A percentile compares a stretch with the other conserved stretches of the same genome.
Evolutionary conservation across 78 protist genomes (phyloP).

Genomic region (Chrysochromulina tobinii): DNA sequence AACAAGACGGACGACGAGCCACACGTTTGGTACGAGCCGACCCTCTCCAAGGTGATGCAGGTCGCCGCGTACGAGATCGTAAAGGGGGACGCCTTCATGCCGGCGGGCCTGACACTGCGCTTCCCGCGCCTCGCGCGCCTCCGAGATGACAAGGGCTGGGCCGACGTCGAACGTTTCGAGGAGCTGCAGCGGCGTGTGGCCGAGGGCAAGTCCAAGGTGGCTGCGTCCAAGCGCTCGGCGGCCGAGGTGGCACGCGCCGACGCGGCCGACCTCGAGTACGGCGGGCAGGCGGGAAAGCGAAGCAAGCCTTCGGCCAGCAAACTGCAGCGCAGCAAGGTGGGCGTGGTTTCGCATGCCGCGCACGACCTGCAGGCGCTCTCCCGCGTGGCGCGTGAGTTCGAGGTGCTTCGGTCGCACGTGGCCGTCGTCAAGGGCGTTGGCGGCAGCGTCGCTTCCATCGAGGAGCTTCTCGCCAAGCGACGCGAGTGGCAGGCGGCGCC

Average conservation of each 20-base stretch:
- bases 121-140: not conserved
- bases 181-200: not conserved
- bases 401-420: no score
- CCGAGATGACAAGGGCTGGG: not conserved
- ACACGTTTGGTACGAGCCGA: not conserved
- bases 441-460: not conserved
- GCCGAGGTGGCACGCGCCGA: not conserved
- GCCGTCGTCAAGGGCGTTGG: not conserved
- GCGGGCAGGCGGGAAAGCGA: not conserved
- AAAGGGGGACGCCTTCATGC: not conserved
- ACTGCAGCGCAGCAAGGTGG: not conserved
- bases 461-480: no score
- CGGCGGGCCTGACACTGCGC: not conserved
- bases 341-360: no score
- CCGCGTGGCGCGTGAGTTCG: no score
- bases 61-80: conserved; percentile 1
- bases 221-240: not conserved
- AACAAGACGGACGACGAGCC: not conserved
- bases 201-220: not conserved
- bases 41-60: not conserved
- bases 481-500: no score
- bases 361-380: no score
- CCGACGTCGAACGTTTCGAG: not conserved
- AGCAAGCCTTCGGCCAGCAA: not conserved
- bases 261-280: not conserved